Evolutionary conservation across 2,329 filamentous ascomycete genomes (phyloP), one percentile per base, ranked within the genome.

Genomic region (Bipolaris victoriae): DNA sequence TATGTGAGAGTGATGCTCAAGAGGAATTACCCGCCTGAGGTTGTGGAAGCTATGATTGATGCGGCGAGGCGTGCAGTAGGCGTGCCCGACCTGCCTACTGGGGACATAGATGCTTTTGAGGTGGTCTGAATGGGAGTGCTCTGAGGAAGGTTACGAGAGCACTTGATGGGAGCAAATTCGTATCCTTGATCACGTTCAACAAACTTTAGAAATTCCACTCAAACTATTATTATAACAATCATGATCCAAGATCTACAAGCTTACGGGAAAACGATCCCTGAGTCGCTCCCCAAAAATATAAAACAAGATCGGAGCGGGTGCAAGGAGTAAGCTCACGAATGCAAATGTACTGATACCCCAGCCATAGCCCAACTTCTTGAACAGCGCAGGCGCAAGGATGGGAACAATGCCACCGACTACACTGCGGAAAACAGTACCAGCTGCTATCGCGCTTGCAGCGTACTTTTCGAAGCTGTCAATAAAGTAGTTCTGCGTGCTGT

Each of bases 401-500:
- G 81, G 81, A 20, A 83, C 73, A 0, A 82, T 64, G 5, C 80
- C 81, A 4, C 81, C 81, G 15, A 82, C 66, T 1, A 83, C 37
- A 45, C 75, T 77, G 18, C 81, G 67, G 51, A 83, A 82, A 0
- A 82, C 76, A 1, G 80, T 77, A 0, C 80, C 81, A 3, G 81
- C 81, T 5, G 81, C 81, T 49, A 83, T 82, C 0, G 81, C 81
- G 35, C 75, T 78, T 6, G 81, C 81, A 5, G 81, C 81, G 58
- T 81, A 82, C 65, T 77, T 76, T 56, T 82, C 80, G 54, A 83
- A 83, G 20, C 77, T 76, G 63, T 83, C 81, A 45, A 84, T 83
- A 64, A 83, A 83, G 66, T 84, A 84, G 50, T 84, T 85, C 51
- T 84, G 82, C 15, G 81, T 81, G 11, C 76, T 77, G 53, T 84